Base-by-base conservation (phyloP, 2,329 filamentous ascomycete species). In the Keithomyces neogunnii region DNA sequence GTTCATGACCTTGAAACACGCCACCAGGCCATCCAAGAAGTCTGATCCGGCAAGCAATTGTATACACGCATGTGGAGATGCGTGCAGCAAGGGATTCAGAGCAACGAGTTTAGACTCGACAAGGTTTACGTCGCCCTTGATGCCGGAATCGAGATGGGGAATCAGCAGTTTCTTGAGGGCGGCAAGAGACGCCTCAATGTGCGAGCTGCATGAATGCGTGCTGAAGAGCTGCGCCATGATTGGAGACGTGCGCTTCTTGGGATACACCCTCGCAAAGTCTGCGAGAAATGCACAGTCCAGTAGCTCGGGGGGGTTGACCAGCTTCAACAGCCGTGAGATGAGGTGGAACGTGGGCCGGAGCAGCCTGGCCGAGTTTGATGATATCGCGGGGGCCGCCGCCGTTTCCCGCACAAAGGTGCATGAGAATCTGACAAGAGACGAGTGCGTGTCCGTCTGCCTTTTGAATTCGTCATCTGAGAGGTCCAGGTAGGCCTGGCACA, bases 41-140 rank as follows among this genome's bases (percentile, higher is more conserved):
- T 96, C 92, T 48, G 87, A 90, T 1, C 92, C 92, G 0, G 86
- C 86, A 59, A 95, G 79, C 60, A 96, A 84, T 58, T 88, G 73
- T 1, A 72, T 69, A 26, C 78, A 78, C 1, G 74, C 71, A 26
- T 75, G 71, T 0, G 81, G 73, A 4, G 84, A 88, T 5, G 72
- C 73, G 57, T 81, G 76, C 4, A 89, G 69, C 3, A 91, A 69
- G 47, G 81, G 75, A 53, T 82, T 86, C n/a, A 89, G 62, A 8
- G 71, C 71, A 45, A 74, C 73, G 33, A 90, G 70, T 0, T 72
- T 71, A 1, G 66, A 64, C 60, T 86, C 81, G 0, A 81, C 73
- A 5, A 69, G 66, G 39, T 74, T 75, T 3, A 85, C 67, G 49
- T 83, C 74, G 2, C 75, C 75, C 33, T 74, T 72, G 31, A 81